A percentile compares a stretch with the other conserved stretches of the same genome.
Conservation (phyloP, 1,139 yeast species). For the Saccharomycopsis phalli region DNA sequence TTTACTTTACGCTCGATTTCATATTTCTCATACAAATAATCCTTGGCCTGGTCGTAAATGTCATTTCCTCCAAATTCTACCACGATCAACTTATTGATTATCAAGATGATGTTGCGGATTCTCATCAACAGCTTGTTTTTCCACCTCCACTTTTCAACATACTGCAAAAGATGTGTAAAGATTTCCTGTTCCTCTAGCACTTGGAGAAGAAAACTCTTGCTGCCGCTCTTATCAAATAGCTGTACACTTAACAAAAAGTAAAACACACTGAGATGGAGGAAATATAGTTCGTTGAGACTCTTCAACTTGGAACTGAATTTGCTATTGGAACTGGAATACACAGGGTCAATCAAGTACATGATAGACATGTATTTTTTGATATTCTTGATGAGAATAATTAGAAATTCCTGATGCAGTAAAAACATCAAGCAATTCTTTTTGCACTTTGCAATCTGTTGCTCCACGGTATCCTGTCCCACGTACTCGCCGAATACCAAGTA, state of each 20-base stretch:
- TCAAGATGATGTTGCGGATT: slow-evolving; percentile 45
- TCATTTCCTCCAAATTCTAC: slow-evolving; percentile 56
- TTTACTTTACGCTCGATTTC: slow-evolving; percentile 31
- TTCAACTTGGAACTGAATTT: slow-evolving; percentile 10
- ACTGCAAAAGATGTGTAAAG: slow-evolving; percentile 37
- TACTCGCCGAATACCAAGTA: slow-evolving; percentile 41
- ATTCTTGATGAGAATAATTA: slow-evolving; percentile 10
- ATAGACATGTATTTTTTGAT: slow-evolving; percentile 11
- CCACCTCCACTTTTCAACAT: slow-evolving; percentile 67
- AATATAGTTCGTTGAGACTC: slow-evolving; percentile 15
- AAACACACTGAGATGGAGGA: slow-evolving; percentile 12
- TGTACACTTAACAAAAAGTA: slow-evolving; percentile 13
- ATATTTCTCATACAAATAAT: slow-evolving; percentile 37
- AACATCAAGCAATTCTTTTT: slow-evolving; percentile 22
- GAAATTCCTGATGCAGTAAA: slow-evolving; percentile 6
- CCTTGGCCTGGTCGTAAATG: slow-evolving; percentile 39
- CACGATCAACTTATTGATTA: slow-evolving; percentile 52
- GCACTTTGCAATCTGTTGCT: slow-evolving; percentile 34
- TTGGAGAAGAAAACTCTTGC: neutral
- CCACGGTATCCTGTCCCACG: slow-evolving; percentile 26
- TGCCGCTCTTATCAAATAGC: slow-evolving; percentile 1
- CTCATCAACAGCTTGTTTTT: slow-evolving; percentile 31
- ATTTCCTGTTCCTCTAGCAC: slow-evolving; percentile 27
- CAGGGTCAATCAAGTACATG: slow-evolving; percentile 13
- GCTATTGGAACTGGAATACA: too few relatives aligned